Conservation (phyloP, 345 rosid species). For the thale cress (Arabidopsis thaliana) region DNA sequence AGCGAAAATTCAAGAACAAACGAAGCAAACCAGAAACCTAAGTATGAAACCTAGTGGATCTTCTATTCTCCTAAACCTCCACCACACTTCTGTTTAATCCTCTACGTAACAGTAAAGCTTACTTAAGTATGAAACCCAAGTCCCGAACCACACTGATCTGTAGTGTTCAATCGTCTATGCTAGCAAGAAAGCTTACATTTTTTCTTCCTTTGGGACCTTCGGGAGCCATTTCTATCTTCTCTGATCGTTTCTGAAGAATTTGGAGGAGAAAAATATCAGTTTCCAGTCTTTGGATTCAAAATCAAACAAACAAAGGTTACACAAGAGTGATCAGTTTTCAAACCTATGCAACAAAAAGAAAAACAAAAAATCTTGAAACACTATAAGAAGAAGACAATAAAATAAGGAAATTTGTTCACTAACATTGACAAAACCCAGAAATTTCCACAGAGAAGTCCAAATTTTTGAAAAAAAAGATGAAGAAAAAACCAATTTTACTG, state of each 20-base stretch:
- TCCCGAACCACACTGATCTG: neutral
- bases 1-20: neutral
- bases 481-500: neutral
- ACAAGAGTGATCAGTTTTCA: neutral
- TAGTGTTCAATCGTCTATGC: neutral
- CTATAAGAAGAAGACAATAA: neutral
- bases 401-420: too few relatives aligned
- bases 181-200: conserved; percentile 11
- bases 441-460: neutral
- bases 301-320: neutral
- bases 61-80: neutral
- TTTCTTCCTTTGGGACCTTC: conserved; percentile 32
- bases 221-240: conserved; percentile 29
- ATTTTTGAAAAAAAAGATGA: neutral
- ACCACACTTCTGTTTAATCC: neutral
- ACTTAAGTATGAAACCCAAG: neutral
- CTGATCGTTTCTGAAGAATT: neutral
- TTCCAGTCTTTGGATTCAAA: neutral
- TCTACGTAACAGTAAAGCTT: conserved; percentile 3
- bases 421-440: too few relatives aligned
- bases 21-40: neutral
- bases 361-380: neutral
- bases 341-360: neutral
- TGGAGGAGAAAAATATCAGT: neutral
- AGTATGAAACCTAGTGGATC: neutral